Evolutionary conservation across 1,284 basidiomycete species (phyloP), one percentile per base, ranked within the genome.

Genomic region (Porphyrellus sp.): DNA sequence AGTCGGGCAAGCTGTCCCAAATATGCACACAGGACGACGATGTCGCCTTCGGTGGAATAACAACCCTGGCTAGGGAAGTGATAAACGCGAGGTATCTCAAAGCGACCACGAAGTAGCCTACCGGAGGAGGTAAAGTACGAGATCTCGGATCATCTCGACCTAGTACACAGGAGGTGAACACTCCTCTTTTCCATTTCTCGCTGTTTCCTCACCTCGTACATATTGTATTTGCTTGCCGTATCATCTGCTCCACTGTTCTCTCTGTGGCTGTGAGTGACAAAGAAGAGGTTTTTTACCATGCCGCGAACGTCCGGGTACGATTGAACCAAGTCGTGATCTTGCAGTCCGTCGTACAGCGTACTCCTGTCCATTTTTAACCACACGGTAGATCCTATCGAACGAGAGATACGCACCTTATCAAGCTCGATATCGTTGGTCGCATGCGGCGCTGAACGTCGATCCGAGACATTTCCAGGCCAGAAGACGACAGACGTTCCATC

Each of bases 1-100:
- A 89, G 72, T 30, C 77, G 75, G 3, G 79, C 76, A 2, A 91
- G 73, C 60, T 90, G 88, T 0, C 88, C 86, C 4, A 89, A 77
- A 61, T 90, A 90, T 0, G 86, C 85, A 59, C 85, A 87, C 11
- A 91, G 69, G 8, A 91, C 82, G 8, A 84, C 86, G 33, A 91
- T 87, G 56, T 88, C 83, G 2, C 86, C 86, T 31, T 82, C 77
- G 8, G 73, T 62, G 1, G 75, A 76, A 59, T 84, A 85, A 37
- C 70, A 74, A 0, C 82, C 81, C 69, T 85, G 82, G 37, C 79
- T 83, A 42, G 2, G 1, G 8, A 31, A 52, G 57, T 15, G 12
- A 5, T 60, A 13, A 53, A n/a, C 27, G 8, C 16, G 13, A 42
- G 24, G 23, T 40, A 45, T 33, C 9, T 18, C 18, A 4, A 38